phyloP scores from a whole-genome alignment of 331 rosid genomes.

The Quercus lobata region DNA sequence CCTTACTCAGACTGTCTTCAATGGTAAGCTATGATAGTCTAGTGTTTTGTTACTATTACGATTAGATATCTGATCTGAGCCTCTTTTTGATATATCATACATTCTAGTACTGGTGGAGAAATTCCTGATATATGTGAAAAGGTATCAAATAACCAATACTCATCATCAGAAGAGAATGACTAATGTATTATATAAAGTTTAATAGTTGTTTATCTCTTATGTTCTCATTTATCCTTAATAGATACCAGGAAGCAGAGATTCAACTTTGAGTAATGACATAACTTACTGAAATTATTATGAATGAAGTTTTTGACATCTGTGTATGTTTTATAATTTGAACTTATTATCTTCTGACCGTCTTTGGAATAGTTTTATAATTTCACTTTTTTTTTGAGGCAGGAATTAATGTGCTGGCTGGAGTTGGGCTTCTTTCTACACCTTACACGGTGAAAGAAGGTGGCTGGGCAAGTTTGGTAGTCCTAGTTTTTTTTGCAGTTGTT shows the following conservation, averaged over 20 bases:
- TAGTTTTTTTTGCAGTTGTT: slow-evolving; percentile 58
- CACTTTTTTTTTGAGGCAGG: slow-evolving; percentile 36
- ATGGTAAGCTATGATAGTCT: slow-evolving; percentile 37
- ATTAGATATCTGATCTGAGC: background rate
- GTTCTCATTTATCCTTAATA: background rate
- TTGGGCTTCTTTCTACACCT: slow-evolving; percentile 85
- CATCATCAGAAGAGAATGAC: background rate
- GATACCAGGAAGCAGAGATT: background rate
- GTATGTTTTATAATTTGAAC: background rate
- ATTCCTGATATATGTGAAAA: background rate
- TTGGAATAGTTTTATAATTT: background rate
- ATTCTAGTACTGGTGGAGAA: background rate
- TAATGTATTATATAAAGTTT: background rate
- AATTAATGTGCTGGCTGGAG: slow-evolving; percentile 84
- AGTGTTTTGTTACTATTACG: background rate
- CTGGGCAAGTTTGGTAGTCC: slow-evolving; percentile 68
- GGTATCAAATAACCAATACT: background rate
- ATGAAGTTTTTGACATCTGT: background rate
- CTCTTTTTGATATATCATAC: background rate
- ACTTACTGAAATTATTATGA: background rate
- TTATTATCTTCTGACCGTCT: background rate
- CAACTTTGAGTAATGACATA: background rate
- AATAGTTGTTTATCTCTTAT: background rate
- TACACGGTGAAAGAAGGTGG: slow-evolving; percentile 74
- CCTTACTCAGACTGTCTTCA: slow-evolving; percentile 77